phyloP scores from a whole-genome alignment of 1,284 basidiomycete genomes.

The Meira nashicola region DNA sequence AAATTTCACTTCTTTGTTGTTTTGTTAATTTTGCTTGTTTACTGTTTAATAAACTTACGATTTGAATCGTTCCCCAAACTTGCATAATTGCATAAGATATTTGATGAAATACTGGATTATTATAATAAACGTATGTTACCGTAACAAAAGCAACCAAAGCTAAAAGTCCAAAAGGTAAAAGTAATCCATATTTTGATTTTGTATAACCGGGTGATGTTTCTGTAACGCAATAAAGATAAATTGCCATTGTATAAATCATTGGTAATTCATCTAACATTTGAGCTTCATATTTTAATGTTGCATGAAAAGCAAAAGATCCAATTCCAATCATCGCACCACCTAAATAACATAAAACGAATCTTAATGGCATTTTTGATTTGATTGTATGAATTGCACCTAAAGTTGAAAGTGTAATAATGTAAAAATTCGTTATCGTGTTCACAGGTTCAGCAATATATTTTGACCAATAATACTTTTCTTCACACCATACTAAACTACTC shows the following conservation, averaged over 20 bases:
- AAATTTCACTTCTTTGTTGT: conserved; percentile 17
- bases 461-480: conserved; percentile 43
- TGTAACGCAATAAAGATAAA: conserved; percentile 38
- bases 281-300: conserved; percentile 43
- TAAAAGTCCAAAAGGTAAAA: conserved; percentile 24
- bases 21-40: conserved; percentile 4
- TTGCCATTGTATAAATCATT: conserved; percentile 48
- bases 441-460: conserved; percentile 45
- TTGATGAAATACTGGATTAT: conserved; percentile 60
- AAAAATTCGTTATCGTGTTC: conserved; percentile 31
- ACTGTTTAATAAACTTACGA: conserved; percentile 41
- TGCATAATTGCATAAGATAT: conserved; percentile 57
- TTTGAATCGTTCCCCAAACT: conserved; percentile 39
- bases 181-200: conserved; percentile 21
- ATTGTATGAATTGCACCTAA: conserved; percentile 44
- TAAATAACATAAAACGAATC: conserved; percentile 33
- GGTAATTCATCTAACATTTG: conserved; percentile 52
- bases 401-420: conserved; percentile 54
- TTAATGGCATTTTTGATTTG: conserved; percentile 25
- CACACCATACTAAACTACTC: conserved; percentile 44
- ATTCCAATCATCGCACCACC: conserved; percentile 38
- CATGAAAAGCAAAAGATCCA: conserved; percentile 45
- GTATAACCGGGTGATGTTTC: conserved; percentile 28
- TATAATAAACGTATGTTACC: conserved; percentile 53
- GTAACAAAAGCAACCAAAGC: conserved; percentile 31